Evolutionary conservation across 2,329 filamentous ascomycete species (phyloP), one percentile per base, ranked within the genome.

Genomic region (Cyphellophora attinorum): DNA sequence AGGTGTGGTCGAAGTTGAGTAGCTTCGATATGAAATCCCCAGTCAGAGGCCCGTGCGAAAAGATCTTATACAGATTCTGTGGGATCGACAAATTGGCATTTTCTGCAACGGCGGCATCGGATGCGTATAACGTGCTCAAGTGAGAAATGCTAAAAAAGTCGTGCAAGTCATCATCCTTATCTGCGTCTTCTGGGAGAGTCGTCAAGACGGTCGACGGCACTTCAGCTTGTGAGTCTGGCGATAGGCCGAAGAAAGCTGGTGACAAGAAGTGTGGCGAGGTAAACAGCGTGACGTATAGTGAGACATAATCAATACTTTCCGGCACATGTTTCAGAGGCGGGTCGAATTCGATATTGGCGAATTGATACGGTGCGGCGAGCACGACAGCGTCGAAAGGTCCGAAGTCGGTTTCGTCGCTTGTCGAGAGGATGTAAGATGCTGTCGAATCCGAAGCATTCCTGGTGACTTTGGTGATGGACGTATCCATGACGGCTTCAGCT

Each of bases 131-230:
- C 10, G 78, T 67, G 11, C 73, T 70, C 16, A 94, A 67, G 1
- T 80, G 81, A 47, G 81, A 91, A 49, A 94, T 76, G 44, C 81
- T 88, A 68, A 82, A 95, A 67, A 96, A 95, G 1, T 78, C 78
- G 0, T 82, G 70, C 17, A 71, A 76, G 4, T 77, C 79, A 0
- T 78, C 79, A 6, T 73, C 60, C 17, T 38, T 48, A 8, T 8
- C n/a, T 8, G 21, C 21, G 21, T 25, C 21, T 11, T 60, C 39
- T 34, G 72, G 74, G 0, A 95, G 70, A 0, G 89, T 96, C 0
- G 91, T 96, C 34, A 95, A 74, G 30, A 98, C 72, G 13, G 74
- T 76, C 39, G 75, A 76, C 0, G 91, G 91, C 0, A 81, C 74
- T 11, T 63, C 55, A 18, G 64, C 59, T n/a, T 60, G 68, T 3